Percentiles rank a stretch among this genome's conserved stretches.
These are phyloP conservation scores for Globisporangium cederbergense DNA, from an alignment of 352 stramenopile genomes.

Conservation along the genomic window DNA sequence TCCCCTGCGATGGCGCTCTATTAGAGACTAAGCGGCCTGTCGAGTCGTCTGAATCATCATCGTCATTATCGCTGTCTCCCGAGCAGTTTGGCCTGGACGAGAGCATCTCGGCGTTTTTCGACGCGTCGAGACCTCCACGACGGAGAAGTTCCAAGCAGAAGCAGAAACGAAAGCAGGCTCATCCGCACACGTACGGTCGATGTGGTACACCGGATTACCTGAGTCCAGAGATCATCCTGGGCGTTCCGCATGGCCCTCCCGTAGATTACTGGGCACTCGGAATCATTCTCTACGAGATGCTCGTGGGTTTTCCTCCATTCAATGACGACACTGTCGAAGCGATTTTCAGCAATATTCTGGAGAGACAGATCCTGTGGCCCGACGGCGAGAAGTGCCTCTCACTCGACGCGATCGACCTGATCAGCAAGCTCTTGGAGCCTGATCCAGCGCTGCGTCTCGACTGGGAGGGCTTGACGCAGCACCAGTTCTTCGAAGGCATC, in stretches of 20 bases:
- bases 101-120: slow-evolving; percentile 22
- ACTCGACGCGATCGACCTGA: slow-evolving; percentile 76
- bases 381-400: slow-evolving; percentile 87
- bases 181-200: slow-evolving; percentile 58
- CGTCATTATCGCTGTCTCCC: not conserved
- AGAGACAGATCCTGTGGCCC: slow-evolving; percentile 83
- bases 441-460: slow-evolving; percentile 60
- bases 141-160: slow-evolving; percentile 19
- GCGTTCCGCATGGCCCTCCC: slow-evolving; percentile 58
- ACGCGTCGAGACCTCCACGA: slow-evolving; percentile 13
- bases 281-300: slow-evolving; percentile 91
- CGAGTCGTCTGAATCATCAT: not conserved
- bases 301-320: slow-evolving; percentile 86
- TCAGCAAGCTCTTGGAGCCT: slow-evolving; percentile 72
- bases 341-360: slow-evolving; percentile 86
- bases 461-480: slow-evolving; percentile 59
- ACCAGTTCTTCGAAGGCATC: slow-evolving; percentile 75
- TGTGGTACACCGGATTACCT: slow-evolving; percentile 88
- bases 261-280: slow-evolving; percentile 90
- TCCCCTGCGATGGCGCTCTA: not conserved
- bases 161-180: slow-evolving; percentile 43
- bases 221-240: slow-evolving; percentile 85
- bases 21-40: not conserved
- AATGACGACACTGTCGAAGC: slow-evolving; percentile 87
- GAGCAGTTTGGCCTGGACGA: slow-evolving; percentile 24